Base-by-base conservation (phyloP, 2,329 filamentous ascomycete genomes). In the Aurifilum marmelostoma region DNA sequence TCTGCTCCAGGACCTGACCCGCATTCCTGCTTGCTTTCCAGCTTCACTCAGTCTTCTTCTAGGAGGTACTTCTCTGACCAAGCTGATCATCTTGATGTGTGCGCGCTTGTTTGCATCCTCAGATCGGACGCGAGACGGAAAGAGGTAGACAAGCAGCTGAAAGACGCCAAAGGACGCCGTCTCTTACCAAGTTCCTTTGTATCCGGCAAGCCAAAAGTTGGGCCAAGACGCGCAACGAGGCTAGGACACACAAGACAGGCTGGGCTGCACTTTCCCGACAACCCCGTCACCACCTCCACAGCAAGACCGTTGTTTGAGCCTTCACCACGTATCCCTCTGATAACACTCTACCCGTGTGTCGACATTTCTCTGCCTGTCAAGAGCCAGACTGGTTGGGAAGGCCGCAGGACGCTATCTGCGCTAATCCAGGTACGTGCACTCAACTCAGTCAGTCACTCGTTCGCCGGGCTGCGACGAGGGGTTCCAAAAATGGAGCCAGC, bases 401-500 rank as follows among this genome's bases (percentile, higher is more conserved):
- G 43, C 21, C 56, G 29, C 29, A 59, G 43, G 54, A 39, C 37
- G 56, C 32, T 59, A 32, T 62, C 27, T 62, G 32, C 34, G 59
- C 34, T 41, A 62, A 11, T 59, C 56, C 18, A 59, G 56, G 56
- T 59, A 59, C 29, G 56, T 59, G 56, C 56, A 59, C 11, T 29
- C 32, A 59, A 34, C 7, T n/a, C 43, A n/a, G 43, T 59, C 56
- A 37, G 56, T 37, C 39, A 43, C 37, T 43, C 39, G 12, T 59
- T 21, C 54, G 7, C 50, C 41, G 16, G n/a, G 47, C 37, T 47
- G 43, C 41, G 61, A 71, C 63, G 69, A 68, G 69, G 68, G 39
- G 67, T 67, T 63, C 63, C 58, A 56, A 41, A 41, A 66, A 65
- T 69, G 69, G 66, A 68, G 67, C 69, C 69, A 68, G 61, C 60